These are phyloP conservation scores for Fusarium subglutinans DNA, from an alignment of 2,329 filamentous ascomycete species.

Conservation along the genomic window DNA sequence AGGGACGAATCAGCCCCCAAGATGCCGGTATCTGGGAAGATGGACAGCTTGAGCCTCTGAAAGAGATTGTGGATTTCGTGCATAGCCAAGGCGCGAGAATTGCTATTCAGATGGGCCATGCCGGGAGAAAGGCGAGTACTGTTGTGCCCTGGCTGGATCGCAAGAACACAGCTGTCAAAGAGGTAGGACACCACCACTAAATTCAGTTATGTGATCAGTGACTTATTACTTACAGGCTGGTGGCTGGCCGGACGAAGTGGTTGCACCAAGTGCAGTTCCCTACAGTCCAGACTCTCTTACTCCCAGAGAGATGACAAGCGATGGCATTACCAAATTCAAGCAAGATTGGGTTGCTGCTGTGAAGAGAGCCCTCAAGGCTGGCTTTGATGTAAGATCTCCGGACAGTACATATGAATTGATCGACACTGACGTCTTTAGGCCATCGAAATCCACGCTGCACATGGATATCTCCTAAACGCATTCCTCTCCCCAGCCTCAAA, in stretches of 20 bases:
- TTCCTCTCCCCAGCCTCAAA: conserved; percentile 62
- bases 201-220: not conserved
- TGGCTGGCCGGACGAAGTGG: conserved; percentile 41
- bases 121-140: conserved; percentile 65
- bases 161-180: conserved; percentile 36
- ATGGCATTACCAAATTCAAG: conserved; percentile 39
- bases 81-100: conserved; percentile 69
- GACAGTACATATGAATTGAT: not conserved
- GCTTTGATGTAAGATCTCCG: conserved; percentile 26
- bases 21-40: conserved; percentile 77
- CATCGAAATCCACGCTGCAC: conserved; percentile 52
- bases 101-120: conserved; percentile 75
- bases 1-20: conserved; percentile 77
- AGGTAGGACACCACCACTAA: conserved; percentile 5
- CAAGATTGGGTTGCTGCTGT: conserved; percentile 33
- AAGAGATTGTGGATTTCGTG: conserved; percentile 70
- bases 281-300: conserved; percentile 33
- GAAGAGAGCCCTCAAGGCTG: conserved; percentile 31
- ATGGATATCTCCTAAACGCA: conserved; percentile 63
- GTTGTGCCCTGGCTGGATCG: conserved; percentile 41
- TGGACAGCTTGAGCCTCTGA: conserved; percentile 69
- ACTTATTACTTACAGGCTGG: conserved; percentile 18
- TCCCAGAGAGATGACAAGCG: conserved; percentile 36
- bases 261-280: conserved; percentile 33
- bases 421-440: conserved; percentile 9